A percentile compares a stretch with the other conserved stretches of the same genome.
Evolutionary conservation across 257 asterid species (phyloP).

Genomic region (Catharanthus roseus): DNA sequence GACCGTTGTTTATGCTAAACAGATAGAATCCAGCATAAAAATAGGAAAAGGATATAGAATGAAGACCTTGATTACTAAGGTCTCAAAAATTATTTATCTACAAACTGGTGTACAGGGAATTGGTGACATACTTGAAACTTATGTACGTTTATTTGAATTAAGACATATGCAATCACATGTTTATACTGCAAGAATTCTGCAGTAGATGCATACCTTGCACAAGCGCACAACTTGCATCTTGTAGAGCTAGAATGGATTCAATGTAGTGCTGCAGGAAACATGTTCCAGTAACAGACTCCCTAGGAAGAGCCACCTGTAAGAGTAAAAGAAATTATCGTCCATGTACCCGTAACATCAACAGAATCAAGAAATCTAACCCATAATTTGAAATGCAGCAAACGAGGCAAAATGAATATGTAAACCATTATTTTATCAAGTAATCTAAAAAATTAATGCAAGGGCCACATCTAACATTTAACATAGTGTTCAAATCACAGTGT

Average conservation of each 20-base stretch:
- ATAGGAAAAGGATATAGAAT: too few species aligned
- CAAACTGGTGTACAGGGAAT: not conserved
- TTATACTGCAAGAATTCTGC: slow-evolving; percentile 12
- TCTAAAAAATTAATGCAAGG: not conserved
- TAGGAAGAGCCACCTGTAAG: slow-evolving; percentile 89
- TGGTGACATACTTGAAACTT: not conserved
- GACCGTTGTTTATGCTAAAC: not conserved
- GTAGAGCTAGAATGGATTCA: slow-evolving; percentile 88
- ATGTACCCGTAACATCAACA: not conserved
- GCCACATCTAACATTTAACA: not conserved
- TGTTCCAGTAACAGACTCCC: slow-evolving; percentile 73
- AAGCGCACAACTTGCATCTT: slow-evolving; percentile 68
- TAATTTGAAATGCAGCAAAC: not conserved
- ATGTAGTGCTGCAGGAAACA: slow-evolving; percentile 89
- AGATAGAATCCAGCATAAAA: too few species aligned
- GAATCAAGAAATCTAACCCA: too few species aligned
- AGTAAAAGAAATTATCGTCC: slow-evolving; percentile 14
- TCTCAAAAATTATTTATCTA: not conserved
- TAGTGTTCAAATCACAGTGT: not conserved
- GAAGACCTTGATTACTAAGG: not conserved
- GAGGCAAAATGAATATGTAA: not conserved
- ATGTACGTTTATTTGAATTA: not conserved
- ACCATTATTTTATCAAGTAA: not conserved
- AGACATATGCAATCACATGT: not conserved
- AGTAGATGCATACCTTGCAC: slow-evolving; percentile 57